Percentiles rank a stretch among this genome's conserved stretches.
phyloP scores from a whole-genome alignment of 2,329 filamentous ascomycete genomes.

The Colletotrichum karsti region DNA sequence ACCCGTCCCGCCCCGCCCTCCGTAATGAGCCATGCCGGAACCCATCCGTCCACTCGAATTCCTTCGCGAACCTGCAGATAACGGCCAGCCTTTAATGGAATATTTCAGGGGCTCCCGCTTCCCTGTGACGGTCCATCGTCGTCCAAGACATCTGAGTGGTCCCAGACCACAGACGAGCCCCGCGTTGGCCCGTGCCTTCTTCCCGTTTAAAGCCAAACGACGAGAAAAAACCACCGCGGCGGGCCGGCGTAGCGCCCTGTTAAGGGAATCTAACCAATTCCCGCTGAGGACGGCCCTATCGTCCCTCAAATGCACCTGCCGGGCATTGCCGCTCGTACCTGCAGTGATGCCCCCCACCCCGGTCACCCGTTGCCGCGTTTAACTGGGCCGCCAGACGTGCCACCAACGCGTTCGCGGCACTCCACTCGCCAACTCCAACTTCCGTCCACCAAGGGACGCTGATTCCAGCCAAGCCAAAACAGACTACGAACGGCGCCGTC shows the following conservation, averaged over 20 bases:
- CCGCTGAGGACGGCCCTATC: constrained; percentile 17
- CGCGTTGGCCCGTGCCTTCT: constrained; percentile 1
- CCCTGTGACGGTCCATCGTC: background rate
- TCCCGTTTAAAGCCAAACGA: background rate
- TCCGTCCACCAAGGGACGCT: background rate
- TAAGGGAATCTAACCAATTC: background rate
- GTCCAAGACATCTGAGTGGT: background rate
- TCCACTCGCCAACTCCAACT: constrained; percentile 15
- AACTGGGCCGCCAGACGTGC: background rate
- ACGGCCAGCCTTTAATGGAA: background rate
- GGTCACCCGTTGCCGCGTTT: background rate
- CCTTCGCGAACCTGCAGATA: background rate
- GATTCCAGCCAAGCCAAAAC: too few species aligned
- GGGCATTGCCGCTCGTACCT: constrained; percentile 19
- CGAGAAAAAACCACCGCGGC: background rate
- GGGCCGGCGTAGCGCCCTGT: background rate
- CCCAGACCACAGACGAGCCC: background rate
- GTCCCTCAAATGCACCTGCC: background rate
- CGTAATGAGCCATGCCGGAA: constrained; percentile 2
- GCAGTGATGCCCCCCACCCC: constrained; percentile 9
- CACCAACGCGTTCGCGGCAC: background rate
- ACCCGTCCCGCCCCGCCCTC: constrained; percentile 9
- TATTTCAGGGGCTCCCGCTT: background rate
- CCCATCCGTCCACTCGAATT: background rate
- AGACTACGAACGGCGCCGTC: background rate